phyloP scores from a whole-genome alignment of 805 yeast species.

The Saturnispora ahearnii region DNA sequence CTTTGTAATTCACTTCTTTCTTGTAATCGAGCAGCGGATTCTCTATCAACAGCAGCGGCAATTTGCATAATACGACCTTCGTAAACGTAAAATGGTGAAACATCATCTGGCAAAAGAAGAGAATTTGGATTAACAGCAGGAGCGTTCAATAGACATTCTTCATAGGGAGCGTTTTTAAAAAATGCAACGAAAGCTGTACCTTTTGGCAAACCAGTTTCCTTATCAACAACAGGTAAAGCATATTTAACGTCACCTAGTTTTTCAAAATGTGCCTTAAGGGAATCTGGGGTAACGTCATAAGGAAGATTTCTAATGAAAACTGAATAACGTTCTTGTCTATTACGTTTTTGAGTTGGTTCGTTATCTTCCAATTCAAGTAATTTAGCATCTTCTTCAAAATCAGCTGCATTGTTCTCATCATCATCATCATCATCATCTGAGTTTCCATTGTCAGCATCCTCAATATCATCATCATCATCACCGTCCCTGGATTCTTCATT shows the following conservation, averaged over 20 bases:
- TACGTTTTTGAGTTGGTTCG: constrained; percentile 34
- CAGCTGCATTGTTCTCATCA: constrained; percentile 11
- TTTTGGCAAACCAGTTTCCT: constrained; percentile 72
- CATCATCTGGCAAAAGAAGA: constrained; percentile 84
- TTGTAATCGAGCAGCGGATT: constrained; percentile 64
- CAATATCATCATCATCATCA: constrained; percentile 22
- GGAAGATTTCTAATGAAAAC: constrained; percentile 90
- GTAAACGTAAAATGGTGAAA: constrained; percentile 77
- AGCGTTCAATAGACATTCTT: constrained; percentile 64
- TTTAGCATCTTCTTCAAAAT: constrained; percentile 23
- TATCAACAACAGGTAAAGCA: constrained; percentile 90
- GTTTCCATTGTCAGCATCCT: constrained; percentile 21
- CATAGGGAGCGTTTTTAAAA: constrained; percentile 47
- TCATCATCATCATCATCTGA: constrained; percentile 21
- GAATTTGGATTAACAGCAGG: constrained; percentile 58
- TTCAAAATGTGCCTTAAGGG: constrained; percentile 66
- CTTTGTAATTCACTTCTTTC: constrained; percentile 68
- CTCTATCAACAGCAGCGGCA: constrained; percentile 79
- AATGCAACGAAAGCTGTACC: constrained; percentile 97
- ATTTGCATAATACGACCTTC: constrained; percentile 87
- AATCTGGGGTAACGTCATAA: constrained; percentile 82
- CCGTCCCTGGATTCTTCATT: constrained; percentile 18
- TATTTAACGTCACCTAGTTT: constrained; percentile 83
- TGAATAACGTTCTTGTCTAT: constrained; percentile 62
- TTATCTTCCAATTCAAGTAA: constrained; percentile 28